A percentile compares a stretch with the other conserved stretches of the same genome.
Conservation (phyloP, 1,284 basidiomycete species). For the Volvariella surrecta region DNA sequence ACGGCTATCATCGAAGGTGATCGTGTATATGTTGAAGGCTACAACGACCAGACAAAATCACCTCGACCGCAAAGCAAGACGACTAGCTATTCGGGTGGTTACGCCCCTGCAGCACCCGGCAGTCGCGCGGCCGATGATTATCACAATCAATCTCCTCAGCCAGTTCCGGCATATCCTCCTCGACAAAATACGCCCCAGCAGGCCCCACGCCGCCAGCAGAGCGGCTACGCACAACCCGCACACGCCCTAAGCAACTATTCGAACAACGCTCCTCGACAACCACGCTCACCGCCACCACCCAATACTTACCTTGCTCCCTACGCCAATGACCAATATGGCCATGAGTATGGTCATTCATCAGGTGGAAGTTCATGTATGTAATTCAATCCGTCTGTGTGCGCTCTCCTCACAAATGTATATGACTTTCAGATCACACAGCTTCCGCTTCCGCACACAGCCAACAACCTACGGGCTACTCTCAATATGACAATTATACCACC, state of each 20-base stretch:
- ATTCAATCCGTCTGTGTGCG: conserved; percentile 3
- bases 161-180: conserved; percentile 11
- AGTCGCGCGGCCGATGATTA: conserved; percentile 69
- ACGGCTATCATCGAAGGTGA: conserved; percentile 51
- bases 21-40: conserved; percentile 39
- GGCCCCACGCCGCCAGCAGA: conserved; percentile 19
- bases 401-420: conserved; percentile 1
- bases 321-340: conserved; percentile 24
- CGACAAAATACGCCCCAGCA: conserved; percentile 1
- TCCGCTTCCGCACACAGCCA: conserved; percentile 40
- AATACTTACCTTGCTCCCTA: conserved; percentile 16
- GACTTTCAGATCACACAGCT: conserved; percentile 51
- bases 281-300: conserved; percentile 6
- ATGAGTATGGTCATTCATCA: conserved; percentile 45
- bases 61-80: conserved; percentile 14
- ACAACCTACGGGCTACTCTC: conserved; percentile 37
- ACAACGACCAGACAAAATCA: conserved; percentile 22
- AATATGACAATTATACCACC: conserved; percentile 41
- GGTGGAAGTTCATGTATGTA: conserved; percentile 49
- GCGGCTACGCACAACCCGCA: conserved; percentile 25
- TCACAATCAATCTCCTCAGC: conserved; percentile 30
- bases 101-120: conserved; percentile 53
- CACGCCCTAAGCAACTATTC: conserved; percentile 34
- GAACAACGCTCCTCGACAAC: conserved; percentile 15
- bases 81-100: conserved; percentile 38